Evolutionary conservation across 768 basidiomycete species (phyloP), one percentile per base, ranked within the genome.

Genomic region (Macrolepiota dolichaula): DNA sequence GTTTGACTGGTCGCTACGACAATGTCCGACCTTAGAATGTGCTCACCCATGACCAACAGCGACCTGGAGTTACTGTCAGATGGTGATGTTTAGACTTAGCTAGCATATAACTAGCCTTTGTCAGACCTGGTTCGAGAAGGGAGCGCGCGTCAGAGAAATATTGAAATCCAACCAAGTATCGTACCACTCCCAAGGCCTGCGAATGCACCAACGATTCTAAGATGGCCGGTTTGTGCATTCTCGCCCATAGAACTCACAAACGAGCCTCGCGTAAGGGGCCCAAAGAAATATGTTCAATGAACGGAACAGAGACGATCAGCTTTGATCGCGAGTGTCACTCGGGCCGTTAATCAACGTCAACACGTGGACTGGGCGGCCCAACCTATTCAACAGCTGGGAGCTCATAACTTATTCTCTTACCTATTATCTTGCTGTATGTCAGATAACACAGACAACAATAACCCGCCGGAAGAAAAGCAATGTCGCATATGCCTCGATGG

Each of bases 401-500:
- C 22, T 44, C 37, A 29, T 62, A 17, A 37, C 27, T 37, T 15
- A 35, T 32, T 27, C 36, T 46, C 27, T 44, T 68, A 61, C 35
- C 42, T 54, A 36, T 38, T 22, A 13, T n/a, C 35, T 59, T 19
- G 37, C 61, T 50, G 19, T 37, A 56, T 51, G 62, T 47, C 60
- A 53, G 59, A 49, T 19, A 4, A 35, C 27, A 47, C 55, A 47
- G 51, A 19, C 42, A 54, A 24, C 25, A 57, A 58, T 36, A 46
- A 44, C 15, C 59, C 19, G 11, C 50, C 35, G 38, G 52, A 81
- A 54, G 85, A 85, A 67, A 88, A 82, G 67, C 89, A 90, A 69
- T 95, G 94, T 68, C 81, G 94, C 56, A 96, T 96, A 50, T 96
- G 94, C 70, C 78, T 93, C 27, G 88, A 89, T 40, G 87, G 89